phyloP scores from a whole-genome alignment of 2,329 filamentous ascomycete species.

The Aspergillus viridinutans region DNA sequence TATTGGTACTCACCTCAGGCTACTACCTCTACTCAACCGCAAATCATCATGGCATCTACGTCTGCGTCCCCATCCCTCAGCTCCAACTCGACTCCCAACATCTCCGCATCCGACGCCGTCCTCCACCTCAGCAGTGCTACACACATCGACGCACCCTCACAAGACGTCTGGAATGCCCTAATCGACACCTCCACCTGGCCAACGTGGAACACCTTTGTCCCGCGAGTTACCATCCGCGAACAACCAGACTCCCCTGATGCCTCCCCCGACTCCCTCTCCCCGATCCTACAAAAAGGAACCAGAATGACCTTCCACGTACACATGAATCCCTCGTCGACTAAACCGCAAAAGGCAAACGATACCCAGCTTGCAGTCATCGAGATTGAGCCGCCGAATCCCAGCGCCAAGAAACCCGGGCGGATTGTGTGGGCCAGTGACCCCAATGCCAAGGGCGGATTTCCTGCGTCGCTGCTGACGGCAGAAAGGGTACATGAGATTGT shows the following conservation, averaged over 20 bases:
- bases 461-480: constrained; percentile 36
- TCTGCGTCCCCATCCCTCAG: neutral
- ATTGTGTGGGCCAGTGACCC: constrained; percentile 28
- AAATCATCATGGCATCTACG: neutral
- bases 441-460: constrained; percentile 25
- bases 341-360: constrained; percentile 22
- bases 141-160: constrained; percentile 38
- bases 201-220: constrained; percentile 47
- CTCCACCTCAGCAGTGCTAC: constrained; percentile 32
- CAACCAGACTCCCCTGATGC: constrained; percentile 27
- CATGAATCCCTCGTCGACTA: constrained; percentile 33
- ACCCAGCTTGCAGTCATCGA: constrained; percentile 30
- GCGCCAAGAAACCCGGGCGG: constrained; percentile 15
- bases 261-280: constrained; percentile 16
- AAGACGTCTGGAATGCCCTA: constrained; percentile 42
- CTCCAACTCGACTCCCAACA: constrained; percentile 24
- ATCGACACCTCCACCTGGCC: constrained; percentile 45
- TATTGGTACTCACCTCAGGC: neutral
- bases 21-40: neutral
- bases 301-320: constrained; percentile 43
- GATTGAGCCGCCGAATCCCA: constrained; percentile 23
- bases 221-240: constrained; percentile 42
- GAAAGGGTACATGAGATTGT: constrained; percentile 48
- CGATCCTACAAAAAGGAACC: constrained; percentile 36
- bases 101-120: constrained; percentile 25